Conservation (phyloP, 495 filamentous ascomycete species). For the Penicillium egyptiacum region DNA sequence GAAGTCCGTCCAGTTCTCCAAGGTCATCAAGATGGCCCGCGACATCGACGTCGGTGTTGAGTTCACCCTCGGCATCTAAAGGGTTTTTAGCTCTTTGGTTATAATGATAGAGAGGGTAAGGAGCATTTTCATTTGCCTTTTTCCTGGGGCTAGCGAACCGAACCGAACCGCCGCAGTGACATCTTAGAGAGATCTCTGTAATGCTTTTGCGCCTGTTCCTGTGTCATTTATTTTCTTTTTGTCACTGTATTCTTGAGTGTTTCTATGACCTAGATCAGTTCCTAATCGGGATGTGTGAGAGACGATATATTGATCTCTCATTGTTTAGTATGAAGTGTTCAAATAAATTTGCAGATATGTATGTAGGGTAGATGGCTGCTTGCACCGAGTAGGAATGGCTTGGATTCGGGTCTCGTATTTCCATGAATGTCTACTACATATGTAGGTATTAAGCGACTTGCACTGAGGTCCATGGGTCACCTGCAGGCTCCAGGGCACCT, state of each 20-base stretch:
- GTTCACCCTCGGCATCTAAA: slow-evolving; percentile 91
- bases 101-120: slow-evolving; percentile 14
- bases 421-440: too few species aligned
- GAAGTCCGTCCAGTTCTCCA: slow-evolving; percentile 97
- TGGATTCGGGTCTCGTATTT: background rate
- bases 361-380: background rate
- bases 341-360: background rate
- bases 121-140: slow-evolving; percentile 24
- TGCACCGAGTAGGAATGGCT: background rate
- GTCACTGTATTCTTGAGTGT: slow-evolving; percentile 40
- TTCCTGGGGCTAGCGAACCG: slow-evolving; percentile 8
- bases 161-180: slow-evolving; percentile 15
- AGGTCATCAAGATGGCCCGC: slow-evolving; percentile 98
- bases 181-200: slow-evolving; percentile 20
- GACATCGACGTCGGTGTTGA: slow-evolving; percentile 98
- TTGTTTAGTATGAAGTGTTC: background rate
- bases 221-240: slow-evolving; percentile 40
- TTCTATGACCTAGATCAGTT: slow-evolving; percentile 36
- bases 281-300: slow-evolving; percentile 27
- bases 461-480: background rate
- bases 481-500: too few species aligned
- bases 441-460: too few species aligned
- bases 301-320: slow-evolving; percentile 4
- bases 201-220: slow-evolving; percentile 26
- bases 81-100: slow-evolving; percentile 1